Evolutionary conservation across 1,284 basidiomycete species (phyloP), one percentile per base, ranked within the genome.

Genomic region (Marasmius oreades): DNA sequence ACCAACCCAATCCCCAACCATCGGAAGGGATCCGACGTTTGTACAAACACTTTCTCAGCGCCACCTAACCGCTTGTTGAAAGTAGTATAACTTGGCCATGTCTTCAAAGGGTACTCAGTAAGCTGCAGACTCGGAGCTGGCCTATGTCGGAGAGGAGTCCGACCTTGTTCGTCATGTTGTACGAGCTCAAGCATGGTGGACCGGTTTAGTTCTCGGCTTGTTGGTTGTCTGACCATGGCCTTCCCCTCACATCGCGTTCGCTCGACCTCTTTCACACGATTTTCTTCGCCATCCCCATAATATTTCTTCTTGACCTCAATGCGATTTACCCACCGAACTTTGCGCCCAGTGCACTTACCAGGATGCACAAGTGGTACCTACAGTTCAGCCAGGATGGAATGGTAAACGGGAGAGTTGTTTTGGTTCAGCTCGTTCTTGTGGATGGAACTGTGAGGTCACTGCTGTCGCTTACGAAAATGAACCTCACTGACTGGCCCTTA

Each of bases 241-340:
- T n/a, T n/a, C n/a, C n/a, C n/a, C n/a, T 86, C 26, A 69, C 70
- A 2, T 73, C 78, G 37, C 81, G 87, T 54, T 84, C 83, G 11
- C 63, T 84, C 39, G 87, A 90, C 65, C 62, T 86, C 2, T 28
- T 87, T 1, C 90, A 90, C 62, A 81, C 86, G 56, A 51, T 66
- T 0, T 89, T 87, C 70, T 88, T 89, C 62, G 58, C 79, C 54
- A 71, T 81, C 1, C 88, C 82, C 1, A 81, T 83, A 2, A 82
- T 87, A 1, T 63, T 90, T 3, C 64, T 88, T 23, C 66, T 90
- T 28, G 89, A 92, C 66, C 66, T 85, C n/a, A 89, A 91, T 67
- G 70, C 78, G 2, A 54, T 92, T 16, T 87, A 86, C 61, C 87
- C 88, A 3, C 55, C 71, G 0, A 60, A 69, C 16, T 58, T 78